Conservation (phyloP, 2,329 filamentous ascomycete species). For the Monilinia polystroma region DNA sequence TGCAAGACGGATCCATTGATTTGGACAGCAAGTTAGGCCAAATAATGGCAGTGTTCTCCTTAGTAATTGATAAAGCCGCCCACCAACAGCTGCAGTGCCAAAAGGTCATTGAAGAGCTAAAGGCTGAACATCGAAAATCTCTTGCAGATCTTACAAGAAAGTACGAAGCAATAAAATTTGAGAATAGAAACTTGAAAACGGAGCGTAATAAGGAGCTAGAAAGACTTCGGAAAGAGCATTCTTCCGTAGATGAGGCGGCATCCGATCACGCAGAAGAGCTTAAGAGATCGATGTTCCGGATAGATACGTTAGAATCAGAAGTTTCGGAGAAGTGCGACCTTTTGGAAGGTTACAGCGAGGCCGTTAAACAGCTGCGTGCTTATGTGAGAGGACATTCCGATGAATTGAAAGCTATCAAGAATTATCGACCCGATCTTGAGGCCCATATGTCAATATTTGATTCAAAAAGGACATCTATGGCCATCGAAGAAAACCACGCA, state of each 20-base stretch:
- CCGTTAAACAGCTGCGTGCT: neutral
- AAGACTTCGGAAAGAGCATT: slow-evolving; percentile 1
- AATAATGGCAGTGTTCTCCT: neutral
- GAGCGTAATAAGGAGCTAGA: slow-evolving; percentile 10
- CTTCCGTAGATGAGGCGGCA: neutral
- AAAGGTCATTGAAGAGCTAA: neutral
- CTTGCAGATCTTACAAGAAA: neutral
- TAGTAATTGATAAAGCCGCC: neutral
- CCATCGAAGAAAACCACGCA: neutral
- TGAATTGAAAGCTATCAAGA: neutral
- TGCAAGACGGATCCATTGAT: no score
- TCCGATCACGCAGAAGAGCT: neutral
- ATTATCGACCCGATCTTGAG: neutral
- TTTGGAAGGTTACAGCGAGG: neutral
- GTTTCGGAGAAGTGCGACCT: neutral
- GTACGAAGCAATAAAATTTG: slow-evolving; percentile 11
- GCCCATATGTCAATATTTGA: neutral
- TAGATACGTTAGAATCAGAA: neutral
- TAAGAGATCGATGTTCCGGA: neutral
- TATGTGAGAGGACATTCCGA: neutral
- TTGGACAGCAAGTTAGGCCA: no score
- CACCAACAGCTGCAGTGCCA: neutral
- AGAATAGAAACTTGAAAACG: slow-evolving; percentile 8
- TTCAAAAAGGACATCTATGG: neutral
- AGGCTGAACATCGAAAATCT: neutral